phyloP scores from a whole-genome alignment of 2,329 filamentous ascomycete genomes.

The Claviceps sp. region DNA sequence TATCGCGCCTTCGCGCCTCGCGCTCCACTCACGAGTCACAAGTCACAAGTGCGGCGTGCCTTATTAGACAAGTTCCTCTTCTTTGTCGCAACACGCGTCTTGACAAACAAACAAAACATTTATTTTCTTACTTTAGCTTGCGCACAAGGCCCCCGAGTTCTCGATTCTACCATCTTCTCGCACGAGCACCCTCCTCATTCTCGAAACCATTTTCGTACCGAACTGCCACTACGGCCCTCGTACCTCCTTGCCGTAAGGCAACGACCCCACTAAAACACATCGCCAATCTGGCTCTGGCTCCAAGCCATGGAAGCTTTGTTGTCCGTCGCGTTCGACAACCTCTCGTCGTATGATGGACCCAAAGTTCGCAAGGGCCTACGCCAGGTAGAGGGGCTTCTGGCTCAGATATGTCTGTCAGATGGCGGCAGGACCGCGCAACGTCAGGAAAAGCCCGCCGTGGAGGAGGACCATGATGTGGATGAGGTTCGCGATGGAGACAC shows the following conservation, averaged over 20 bases:
- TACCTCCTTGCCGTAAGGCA: too few relatives aligned
- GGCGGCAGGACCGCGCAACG: slow-evolving; percentile 4
- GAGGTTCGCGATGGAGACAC: slow-evolving; percentile 1
- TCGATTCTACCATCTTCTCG: neutral
- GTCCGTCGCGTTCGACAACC: slow-evolving; percentile 89
- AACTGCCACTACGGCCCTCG: too few relatives aligned
- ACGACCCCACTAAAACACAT: neutral
- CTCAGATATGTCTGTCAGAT: slow-evolving; percentile 77
- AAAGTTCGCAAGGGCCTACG: slow-evolving; percentile 90
- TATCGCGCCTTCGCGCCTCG: too few relatives aligned
- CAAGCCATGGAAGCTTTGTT: slow-evolving; percentile 74
- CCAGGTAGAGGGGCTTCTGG: slow-evolving; percentile 86
- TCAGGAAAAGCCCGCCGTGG: neutral
- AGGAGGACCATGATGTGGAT: neutral
- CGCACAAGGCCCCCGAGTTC: neutral
- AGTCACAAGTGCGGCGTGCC: too few relatives aligned
- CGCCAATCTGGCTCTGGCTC: neutral
- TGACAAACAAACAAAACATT: neutral
- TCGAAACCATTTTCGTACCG: neutral
- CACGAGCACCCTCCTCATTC: neutral
- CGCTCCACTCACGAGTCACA: too few relatives aligned
- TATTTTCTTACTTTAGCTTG: neutral
- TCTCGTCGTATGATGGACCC: slow-evolving; percentile 77
- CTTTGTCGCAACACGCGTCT: neutral
- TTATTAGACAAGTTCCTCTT: neutral